phyloP scores from a whole-genome alignment of 108 stramenopile species.

The Nannochloropsis gaditana region DNA sequence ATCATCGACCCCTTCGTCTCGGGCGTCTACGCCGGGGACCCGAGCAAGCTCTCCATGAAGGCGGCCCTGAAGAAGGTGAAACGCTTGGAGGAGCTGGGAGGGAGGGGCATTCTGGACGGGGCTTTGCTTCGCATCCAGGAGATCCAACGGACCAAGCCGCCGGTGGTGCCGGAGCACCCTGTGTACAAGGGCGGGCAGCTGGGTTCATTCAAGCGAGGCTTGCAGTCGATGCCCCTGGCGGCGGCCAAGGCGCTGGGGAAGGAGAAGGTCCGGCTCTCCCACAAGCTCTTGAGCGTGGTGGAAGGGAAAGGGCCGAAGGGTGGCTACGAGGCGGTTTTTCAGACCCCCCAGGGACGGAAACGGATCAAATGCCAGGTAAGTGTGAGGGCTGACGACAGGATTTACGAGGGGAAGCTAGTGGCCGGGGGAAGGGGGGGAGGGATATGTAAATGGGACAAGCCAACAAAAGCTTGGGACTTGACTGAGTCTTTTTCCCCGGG shows the following conservation, averaged over 20 bases:
- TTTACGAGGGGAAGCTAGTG: not conserved
- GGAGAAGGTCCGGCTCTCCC: conserved; percentile 62
- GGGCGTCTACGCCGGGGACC: conserved; percentile 95
- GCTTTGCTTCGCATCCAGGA: conserved; percentile 48
- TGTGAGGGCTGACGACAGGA: not conserved
- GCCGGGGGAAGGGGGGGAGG: too few species aligned
- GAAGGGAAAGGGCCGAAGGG: conserved; percentile 25
- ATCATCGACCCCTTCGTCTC: conserved; percentile 91
- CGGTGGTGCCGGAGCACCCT: conserved; percentile 30
- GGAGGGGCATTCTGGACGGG: conserved; percentile 47
- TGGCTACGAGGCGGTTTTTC: conserved; percentile 61
- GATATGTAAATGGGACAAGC: too few species aligned
- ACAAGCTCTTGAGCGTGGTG: conserved; percentile 61
- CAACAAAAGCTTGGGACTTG: too few species aligned
- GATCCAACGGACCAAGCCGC: conserved; percentile 4
- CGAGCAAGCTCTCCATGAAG: conserved; percentile 75
- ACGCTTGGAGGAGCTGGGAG: conserved; percentile 46
- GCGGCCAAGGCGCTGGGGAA: conserved; percentile 62
- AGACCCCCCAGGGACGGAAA: conserved; percentile 57
- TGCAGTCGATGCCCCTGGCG: conserved; percentile 73
- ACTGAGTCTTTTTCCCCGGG: too few species aligned
- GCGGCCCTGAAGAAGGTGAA: conserved; percentile 82
- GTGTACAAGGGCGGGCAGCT: conserved; percentile 62
- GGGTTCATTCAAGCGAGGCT: conserved; percentile 72
- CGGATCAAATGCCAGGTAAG: not conserved